Base-by-base conservation (phyloP, 331 rosid species). In the Stylosanthes scabra region DNA sequence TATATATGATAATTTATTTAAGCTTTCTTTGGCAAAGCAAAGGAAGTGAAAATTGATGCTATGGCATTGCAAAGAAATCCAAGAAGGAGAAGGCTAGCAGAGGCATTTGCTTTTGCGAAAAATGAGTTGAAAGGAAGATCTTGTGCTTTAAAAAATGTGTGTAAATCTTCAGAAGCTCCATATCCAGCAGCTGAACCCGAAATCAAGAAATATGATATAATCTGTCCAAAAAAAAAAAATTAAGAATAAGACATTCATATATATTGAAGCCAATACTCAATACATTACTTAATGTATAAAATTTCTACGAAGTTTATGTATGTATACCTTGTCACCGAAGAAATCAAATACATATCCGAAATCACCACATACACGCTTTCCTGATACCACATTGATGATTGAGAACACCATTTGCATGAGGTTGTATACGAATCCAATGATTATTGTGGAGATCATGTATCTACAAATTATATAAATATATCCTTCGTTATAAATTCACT, bases 131-230 rank as follows among this genome's bases (percentile, higher is more conserved):
- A 57, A 7, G 72, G 16, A 9, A 72, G 1, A 1, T 41, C 76
- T 3, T 0, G 0, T 2, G 7, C 9, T 8, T 66, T 78, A 31
- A 46, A 60, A 8, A 16, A 0, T 1, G 20, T 27, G 6, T 71
- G 69, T 49, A 89, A 5, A 59, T 89, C 96, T 6, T 25, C 8
- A 0, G 85, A 54, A 6, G 80, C 65, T 11, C 96, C 96, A 75
- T 81, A 79, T 73, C 91, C 97, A n/a, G 93, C 89, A 2, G 87
- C 93, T 20, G 87, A 75, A 2, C 97, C 93, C 0, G 95, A 89
- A 34, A 86, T 86, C 37, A 92, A 49, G 34, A 87, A 2, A 66
- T 87, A 92, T 15, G 91, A 89, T 15, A 85, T 74, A 6, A 92
- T 44, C 96, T 89, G 90, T 52, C 2, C 59, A 67, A 8, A 0